Evolutionary conservation across 768 basidiomycete genomes (phyloP), one percentile per base, ranked within the genome.

Genomic region (Rhizopogon rudus): DNA sequence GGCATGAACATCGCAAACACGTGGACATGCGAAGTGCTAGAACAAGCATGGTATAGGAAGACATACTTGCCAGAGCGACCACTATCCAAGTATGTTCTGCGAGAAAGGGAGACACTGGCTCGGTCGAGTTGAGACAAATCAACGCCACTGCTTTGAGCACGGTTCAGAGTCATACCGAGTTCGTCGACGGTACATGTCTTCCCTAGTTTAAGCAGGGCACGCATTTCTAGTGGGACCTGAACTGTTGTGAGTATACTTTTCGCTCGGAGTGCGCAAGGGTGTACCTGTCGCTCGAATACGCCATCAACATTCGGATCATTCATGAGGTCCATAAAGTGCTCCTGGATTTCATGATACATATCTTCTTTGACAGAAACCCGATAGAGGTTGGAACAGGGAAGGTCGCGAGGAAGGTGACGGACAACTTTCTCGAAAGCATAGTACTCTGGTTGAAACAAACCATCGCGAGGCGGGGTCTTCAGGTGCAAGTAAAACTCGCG

Each of bases 251-350:
- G 40, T 54, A 25, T 54, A 29, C 40, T 25, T 37, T 25, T 54
- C 22, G 13, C 35, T 33, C 6, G 6, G 43, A 17, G 9, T 14
- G 13, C 51, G 29, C 2, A 25, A 16, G 48, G 48, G 60, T 76
- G 42, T 60, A 93, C 92, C 80, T 98, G 94, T 17, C 87, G 78
- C 72, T 99, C 97, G 63, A 87, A 99, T 3, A 97, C 89, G 1
- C 93, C 93, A 62, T 98, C 93, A 8, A 98, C 92, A 64, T 91
- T 93, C 0, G 95, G 91, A 63, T 95, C 91, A 65, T 97, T 97
- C 56, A 84, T 91, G 49, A 98, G 77, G 66, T 94, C 87, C 16
- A 93, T 86, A 65, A 98, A 98, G 67, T 97, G 92, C 54, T 92
- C 88, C 61, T 92, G 87, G 31, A 87, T 90, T 31, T 89, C 83